phyloP scores from a whole-genome alignment of 2,329 filamentous ascomycete species.

The Fusarium fracticaudum region DNA sequence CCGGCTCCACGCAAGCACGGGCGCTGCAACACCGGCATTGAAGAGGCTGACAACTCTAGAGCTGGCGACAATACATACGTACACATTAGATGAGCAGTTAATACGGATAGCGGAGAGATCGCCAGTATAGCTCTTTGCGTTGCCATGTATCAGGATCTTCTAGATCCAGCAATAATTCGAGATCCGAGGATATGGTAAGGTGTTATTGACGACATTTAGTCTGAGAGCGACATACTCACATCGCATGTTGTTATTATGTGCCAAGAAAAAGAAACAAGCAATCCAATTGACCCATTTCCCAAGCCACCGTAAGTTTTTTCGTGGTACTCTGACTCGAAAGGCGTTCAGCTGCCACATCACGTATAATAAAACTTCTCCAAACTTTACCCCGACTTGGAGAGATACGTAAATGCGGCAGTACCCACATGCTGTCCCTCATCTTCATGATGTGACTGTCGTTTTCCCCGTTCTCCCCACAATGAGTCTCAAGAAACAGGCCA shows the following conservation, averaged over 20 bases:
- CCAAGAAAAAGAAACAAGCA: constrained; percentile 9
- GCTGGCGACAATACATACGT: not conserved
- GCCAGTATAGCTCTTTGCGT: not conserved
- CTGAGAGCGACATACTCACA: not conserved
- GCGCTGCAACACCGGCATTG: not conserved
- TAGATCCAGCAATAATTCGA: not conserved
- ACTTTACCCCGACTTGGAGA: constrained; percentile 27
- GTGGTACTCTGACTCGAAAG: not conserved
- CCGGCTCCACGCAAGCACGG: constrained; percentile 24
- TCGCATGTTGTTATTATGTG: constrained; percentile 7
- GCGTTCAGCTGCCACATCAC: not conserved
- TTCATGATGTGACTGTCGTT: not conserved
- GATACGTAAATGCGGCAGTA: constrained; percentile 1
- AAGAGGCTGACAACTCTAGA: not conserved
- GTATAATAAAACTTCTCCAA: constrained; percentile 20
- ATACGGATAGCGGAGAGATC: not conserved
- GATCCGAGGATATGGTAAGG: not conserved
- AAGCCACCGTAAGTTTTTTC: constrained; percentile 16
- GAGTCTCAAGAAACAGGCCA: not conserved
- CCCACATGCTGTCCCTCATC: constrained; percentile 19
- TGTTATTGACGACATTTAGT: constrained; percentile 1
- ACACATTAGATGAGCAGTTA: not conserved
- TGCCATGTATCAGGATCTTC: not conserved
- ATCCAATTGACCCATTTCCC: constrained; percentile 12
- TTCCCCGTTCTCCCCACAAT: constrained; percentile 8